phyloP scores from a whole-genome alignment of 1,284 basidiomycete genomes.

The Ceratobasidium sp. region DNA sequence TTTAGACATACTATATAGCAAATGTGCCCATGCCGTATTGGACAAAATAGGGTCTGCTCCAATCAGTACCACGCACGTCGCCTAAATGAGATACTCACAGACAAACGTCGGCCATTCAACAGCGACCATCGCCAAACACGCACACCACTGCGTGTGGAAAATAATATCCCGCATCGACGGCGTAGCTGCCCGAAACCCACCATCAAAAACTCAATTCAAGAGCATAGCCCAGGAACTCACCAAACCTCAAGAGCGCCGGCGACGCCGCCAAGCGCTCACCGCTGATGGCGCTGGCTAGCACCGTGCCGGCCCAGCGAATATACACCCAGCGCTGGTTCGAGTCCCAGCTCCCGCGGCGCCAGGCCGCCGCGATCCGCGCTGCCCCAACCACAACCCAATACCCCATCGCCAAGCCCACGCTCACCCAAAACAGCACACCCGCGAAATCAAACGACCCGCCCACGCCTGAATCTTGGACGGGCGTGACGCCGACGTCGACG shows the following conservation, averaged over 20 bases:
- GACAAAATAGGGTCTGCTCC: conserved; percentile 81
- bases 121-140: conserved; percentile 84
- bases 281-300: conserved; percentile 89
- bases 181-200: conserved; percentile 64
- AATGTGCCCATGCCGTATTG: conserved; percentile 85
- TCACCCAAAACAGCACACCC: conserved; percentile 79
- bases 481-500: conserved; percentile 78
- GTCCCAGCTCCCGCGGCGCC: conserved; percentile 75
- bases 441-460: conserved; percentile 74
- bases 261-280: conserved; percentile 86
- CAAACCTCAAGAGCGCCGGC: conserved; percentile 86
- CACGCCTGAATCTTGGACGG: conserved; percentile 63
- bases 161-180: conserved; percentile 92
- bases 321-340: conserved; percentile 73
- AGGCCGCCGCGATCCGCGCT: conserved; percentile 83
- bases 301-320: conserved; percentile 79
- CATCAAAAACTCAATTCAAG: background rate
- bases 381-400: conserved; percentile 83
- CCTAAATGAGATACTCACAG: conserved; percentile 63
- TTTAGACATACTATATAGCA: conserved; percentile 77
- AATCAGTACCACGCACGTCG: conserved; percentile 12
- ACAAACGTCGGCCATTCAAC: conserved; percentile 93
- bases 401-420: conserved; percentile 74
- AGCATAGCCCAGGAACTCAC: conserved; percentile 57
- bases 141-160: conserved; percentile 86